Evolutionary conservation across 2,329 filamentous ascomycete genomes (phyloP).

Genomic region (Corniculantispora saksenae): DNA sequence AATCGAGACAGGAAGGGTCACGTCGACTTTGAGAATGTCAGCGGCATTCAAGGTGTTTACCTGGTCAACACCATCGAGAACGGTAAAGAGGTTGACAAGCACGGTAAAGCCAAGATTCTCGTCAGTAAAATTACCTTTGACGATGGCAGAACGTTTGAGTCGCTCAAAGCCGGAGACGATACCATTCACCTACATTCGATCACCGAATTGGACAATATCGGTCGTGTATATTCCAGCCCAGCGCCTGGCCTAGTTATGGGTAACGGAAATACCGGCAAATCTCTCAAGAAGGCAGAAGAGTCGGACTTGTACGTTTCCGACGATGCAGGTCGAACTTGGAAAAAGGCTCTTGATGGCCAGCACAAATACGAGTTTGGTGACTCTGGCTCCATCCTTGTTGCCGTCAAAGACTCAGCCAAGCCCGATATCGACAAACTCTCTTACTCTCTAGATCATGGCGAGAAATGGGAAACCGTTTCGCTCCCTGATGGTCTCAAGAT

Average conservation of each 20-base stretch:
- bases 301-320: conserved; percentile 87
- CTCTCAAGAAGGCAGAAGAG: conserved; percentile 69
- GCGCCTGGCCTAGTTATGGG: conserved; percentile 94
- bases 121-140: conserved; percentile 89
- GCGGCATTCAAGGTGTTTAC: conserved; percentile 88
- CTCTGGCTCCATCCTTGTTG: conserved; percentile 84
- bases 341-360: conserved; percentile 70
- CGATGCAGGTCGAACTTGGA: conserved; percentile 87
- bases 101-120: conserved; percentile 63
- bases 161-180: conserved; percentile 67
- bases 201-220: conserved; percentile 78
- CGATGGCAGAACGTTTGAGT: conserved; percentile 83
- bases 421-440: conserved; percentile 58
- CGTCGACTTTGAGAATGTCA: conserved; percentile 94
- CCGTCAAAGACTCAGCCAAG: conserved; percentile 71
- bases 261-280: conserved; percentile 82
- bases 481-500: conserved; percentile 69
- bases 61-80: conserved; percentile 89
- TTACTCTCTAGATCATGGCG: conserved; percentile 89
- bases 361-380: conserved; percentile 98
- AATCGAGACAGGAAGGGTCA: conserved; percentile 76
- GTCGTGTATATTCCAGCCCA: conserved; percentile 88
- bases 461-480: conserved; percentile 73
- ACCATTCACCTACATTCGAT: conserved; percentile 88
- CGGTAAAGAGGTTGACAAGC: conserved; percentile 69